phyloP scores from a whole-genome alignment of 179 eudicot genomes.

The Spinacia oleracea region DNA sequence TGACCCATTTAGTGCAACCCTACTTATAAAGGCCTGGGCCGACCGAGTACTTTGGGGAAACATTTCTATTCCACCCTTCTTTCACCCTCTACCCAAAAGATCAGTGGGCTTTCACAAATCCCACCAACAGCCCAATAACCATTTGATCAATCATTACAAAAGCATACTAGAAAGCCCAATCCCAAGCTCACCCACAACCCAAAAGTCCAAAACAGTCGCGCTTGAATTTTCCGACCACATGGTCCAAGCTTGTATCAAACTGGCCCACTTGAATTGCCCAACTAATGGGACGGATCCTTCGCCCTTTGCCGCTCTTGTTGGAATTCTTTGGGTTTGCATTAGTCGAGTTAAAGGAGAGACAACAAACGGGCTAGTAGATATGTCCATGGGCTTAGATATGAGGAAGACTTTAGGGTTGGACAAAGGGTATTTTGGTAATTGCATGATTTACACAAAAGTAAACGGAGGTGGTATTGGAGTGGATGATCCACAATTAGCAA shows the following conservation, averaged over 20 bases:
- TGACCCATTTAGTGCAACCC: conserved; percentile 51
- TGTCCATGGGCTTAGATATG: conserved; percentile 52
- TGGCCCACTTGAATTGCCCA: conserved; percentile 23
- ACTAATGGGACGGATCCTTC: conserved; percentile 14
- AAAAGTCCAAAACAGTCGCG: conserved; percentile 31
- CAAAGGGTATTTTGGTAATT: conserved; percentile 64
- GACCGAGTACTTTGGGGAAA: conserved; percentile 36
- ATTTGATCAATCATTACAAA: conserved; percentile 46
- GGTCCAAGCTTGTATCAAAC: conserved; percentile 45
- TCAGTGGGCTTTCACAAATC: conserved; percentile 13
- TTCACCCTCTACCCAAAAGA: conserved; percentile 52
- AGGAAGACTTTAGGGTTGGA: conserved; percentile 49
- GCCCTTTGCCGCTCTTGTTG: conserved; percentile 49
- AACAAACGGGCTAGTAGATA: conserved; percentile 35
- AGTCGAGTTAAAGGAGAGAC: conserved; percentile 44
- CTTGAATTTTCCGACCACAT: conserved; percentile 38
- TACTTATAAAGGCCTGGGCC: conserved; percentile 58
- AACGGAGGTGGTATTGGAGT: conserved; percentile 25
- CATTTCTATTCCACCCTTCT: conserved; percentile 49
- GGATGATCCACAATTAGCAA: conserved; percentile 34
- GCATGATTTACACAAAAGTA: conserved; percentile 49
- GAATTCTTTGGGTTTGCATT: conserved; percentile 50
- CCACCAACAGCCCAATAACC: conserved; percentile 19
- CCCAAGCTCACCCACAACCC: conserved; percentile 14
- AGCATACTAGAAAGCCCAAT: conserved; percentile 26